A percentile compares a stretch with the other conserved stretches of the same genome.
These are phyloP conservation scores for Cystobasidium sp. DNA, from an alignment of 1,284 basidiomycete genomes.

Conservation along the genomic window DNA sequence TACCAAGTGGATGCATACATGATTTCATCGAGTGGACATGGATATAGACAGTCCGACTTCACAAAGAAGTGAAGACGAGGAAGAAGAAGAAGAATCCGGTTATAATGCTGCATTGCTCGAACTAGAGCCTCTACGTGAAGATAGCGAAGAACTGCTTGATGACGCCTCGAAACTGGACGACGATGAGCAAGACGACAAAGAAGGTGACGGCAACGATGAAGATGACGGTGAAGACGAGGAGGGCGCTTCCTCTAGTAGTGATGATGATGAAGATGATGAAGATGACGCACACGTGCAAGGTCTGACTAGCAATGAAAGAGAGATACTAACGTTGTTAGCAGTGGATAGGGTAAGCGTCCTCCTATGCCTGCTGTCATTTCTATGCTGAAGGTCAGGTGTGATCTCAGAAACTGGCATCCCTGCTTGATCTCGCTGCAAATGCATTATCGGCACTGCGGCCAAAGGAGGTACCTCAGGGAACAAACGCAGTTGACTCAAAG, in stretches of 20 bases:
- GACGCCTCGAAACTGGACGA: not conserved
- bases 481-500: not conserved
- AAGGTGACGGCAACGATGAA: not conserved
- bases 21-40: not conserved
- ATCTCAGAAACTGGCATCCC: conserved; percentile 70
- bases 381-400: not conserved
- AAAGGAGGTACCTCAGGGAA: conserved; percentile 58
- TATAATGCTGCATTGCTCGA: conserved; percentile 14
- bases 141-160: conserved; percentile 24
- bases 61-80: not conserved
- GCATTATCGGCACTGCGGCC: conserved; percentile 74
- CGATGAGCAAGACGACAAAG: not conserved
- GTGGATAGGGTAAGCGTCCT: conserved; percentile 31
- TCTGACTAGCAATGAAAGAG: conserved; percentile 77
- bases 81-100: not conserved
- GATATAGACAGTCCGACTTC: conserved; percentile 7
- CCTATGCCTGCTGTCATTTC: not conserved
- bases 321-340: conserved; percentile 60
- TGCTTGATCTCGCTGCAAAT: conserved; percentile 72
- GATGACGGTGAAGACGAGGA: not conserved
- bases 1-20: not conserved
- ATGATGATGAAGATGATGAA: conserved; percentile 69
- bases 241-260: not conserved
- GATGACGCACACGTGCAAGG: conserved; percentile 67
- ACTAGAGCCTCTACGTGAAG: conserved; percentile 17